Percentiles rank a stretch among this genome's conserved stretches.
Evolutionary conservation across 2,329 filamentous ascomycete species (phyloP).

Genomic region (Ceratocystis papillata): DNA sequence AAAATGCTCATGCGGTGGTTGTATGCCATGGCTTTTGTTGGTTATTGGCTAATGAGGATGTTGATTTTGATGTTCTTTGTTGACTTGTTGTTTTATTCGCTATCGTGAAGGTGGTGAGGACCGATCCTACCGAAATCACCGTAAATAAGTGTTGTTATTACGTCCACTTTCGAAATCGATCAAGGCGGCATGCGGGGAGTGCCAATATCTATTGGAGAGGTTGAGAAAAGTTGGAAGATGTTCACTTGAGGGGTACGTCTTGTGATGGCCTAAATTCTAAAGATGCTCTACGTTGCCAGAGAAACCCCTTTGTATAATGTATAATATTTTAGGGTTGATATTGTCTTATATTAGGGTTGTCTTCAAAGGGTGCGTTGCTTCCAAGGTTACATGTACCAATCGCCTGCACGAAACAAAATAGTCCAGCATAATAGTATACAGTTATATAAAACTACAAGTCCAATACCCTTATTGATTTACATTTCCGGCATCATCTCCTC

Average conservation of each 20-base stretch:
- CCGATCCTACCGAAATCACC: background rate
- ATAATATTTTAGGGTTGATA: background rate
- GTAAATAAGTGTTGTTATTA: background rate
- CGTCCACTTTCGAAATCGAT: background rate
- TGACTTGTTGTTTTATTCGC: background rate
- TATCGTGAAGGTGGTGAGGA: background rate
- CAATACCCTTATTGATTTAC: conserved; percentile 8
- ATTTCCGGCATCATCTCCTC: conserved; percentile 22
- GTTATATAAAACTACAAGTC: conserved; percentile 12
- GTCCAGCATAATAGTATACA: conserved; percentile 13
- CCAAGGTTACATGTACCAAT: no score
- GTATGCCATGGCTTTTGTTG: conserved; percentile 41
- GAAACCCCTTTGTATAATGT: background rate
- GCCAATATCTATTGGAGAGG: background rate
- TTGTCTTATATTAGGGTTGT: background rate
- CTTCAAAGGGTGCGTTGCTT: no score
- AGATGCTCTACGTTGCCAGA: conserved; percentile 10
- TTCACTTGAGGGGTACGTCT: background rate
- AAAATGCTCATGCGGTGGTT: conserved; percentile 52
- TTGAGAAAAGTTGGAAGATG: background rate
- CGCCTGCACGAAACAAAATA: background rate
- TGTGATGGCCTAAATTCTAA: background rate
- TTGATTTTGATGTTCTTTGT: background rate
- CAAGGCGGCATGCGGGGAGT: background rate
- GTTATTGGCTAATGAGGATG: no score